Evolutionary conservation across 331 rosid genomes (phyloP), one percentile per base, ranked within the genome.

Genomic region (Quercus phellos): DNA sequence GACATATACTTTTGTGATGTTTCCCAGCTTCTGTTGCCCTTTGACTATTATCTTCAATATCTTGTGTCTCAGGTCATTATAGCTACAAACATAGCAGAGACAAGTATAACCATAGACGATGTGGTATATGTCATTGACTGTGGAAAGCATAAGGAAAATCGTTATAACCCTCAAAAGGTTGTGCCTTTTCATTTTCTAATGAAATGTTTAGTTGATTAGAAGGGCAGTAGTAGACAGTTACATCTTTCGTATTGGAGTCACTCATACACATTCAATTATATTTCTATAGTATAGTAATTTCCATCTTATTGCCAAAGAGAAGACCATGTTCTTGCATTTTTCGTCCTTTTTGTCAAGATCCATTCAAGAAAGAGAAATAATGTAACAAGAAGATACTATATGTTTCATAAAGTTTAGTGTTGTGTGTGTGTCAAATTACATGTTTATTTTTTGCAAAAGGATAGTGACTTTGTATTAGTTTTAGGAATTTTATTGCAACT

Each of bases 31-130:
- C 30, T 24, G 76, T 74, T 67, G 19, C 11, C 58, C 19, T 70
- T 70, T 24, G 59, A 66, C 63, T 38, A 70, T 53, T 46, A 67
- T 78, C 46, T 27, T 72, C 68, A 56, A 76, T 66, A 64, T 79
- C 30, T 68, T 70, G 53, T 77, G 56, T 59, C 17, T 19, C 85
- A 93, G 98, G 91, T 94, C 79, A 93, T 94, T 78, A 87, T 94
- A 83, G 97, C 99, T 30, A 94, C 99, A 74, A 92, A 92, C 80
- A 90, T 94, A 83, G 99, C 99, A 74, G 98, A 94, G 90, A 94
- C 98, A 68, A 94, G 98, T 84, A 90, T 94, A 80, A 94, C 97
- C 13, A 92, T 94, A 77, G 95, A 94, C 80, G 99, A 94, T 84
- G 99, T 92, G 83, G 87, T 90, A 69, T 92, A 87, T 82, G 99